Evolutionary conservation across 331 rosid species (phyloP), one percentile per base, ranked within the genome.

Genomic region (Rhamnella rubrinervis): DNA sequence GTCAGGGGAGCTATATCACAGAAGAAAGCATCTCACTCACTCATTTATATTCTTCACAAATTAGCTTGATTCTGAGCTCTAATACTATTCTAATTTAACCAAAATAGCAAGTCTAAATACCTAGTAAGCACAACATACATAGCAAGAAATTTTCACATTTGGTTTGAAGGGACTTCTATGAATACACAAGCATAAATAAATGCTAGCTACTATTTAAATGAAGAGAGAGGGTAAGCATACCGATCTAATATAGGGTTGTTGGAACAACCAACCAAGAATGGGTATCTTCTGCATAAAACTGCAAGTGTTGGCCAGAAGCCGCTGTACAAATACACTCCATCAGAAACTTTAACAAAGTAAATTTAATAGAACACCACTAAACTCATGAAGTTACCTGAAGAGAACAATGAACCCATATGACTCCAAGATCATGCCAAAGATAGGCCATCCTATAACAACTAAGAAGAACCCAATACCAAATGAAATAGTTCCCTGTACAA

Each of bases 301-400:
- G 96, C 82, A 66, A 95, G 61, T 17, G 97, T 95, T 59, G 97
- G 99, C 99, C 99, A 91, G 87, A 95, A 95, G 77, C 97, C 99
- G 70, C 96, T 95, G 93, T 82, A 61, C 65, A 63, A 70, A 56
- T 50, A 81, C 65, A 70, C 47, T 70, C 56, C 63, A 84, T 74
- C 63, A 86, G 78, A 75, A 81, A 72, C 57, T 38, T 68, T 66
- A 63, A 66, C 50, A 60, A 72, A 17, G 49, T 37, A 61, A 53
- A 80, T 64, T 18, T 1, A 38, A 46, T 5, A 19, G 12, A 57
- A 19, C 21, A 58, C 16, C 6, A 28, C 39, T 39, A 76, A 72
- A 74, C 17, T 13, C 25, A 63, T 21, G n/a, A 58, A 57, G 20
- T 44, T 52, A 91, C 99, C 99, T 89, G 91, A 95, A 95, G 70